A percentile compares a stretch with the other conserved stretches of the same genome.
Evolutionary conservation across 495 filamentous ascomycete species (phyloP).

Genomic region (Penicillium tannophilum): DNA sequence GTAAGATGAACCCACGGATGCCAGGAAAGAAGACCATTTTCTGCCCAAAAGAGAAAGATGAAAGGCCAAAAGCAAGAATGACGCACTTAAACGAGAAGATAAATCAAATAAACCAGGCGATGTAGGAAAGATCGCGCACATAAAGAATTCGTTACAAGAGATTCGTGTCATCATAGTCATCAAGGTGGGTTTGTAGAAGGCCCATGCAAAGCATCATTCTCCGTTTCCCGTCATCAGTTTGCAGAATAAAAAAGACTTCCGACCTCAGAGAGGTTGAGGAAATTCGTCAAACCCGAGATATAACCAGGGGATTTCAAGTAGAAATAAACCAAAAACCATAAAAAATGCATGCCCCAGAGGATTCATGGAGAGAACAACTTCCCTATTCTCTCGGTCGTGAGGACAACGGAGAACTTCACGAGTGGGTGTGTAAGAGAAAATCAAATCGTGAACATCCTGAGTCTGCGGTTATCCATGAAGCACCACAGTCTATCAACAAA

Average conservation of each 20-base stretch:
- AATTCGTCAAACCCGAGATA: slow-evolving; percentile 1
- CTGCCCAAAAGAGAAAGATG: slow-evolving; percentile 15
- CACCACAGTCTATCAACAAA: slow-evolving; percentile 28
- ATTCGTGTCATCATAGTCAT: slow-evolving; percentile 56
- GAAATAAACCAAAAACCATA: slow-evolving; percentile 6
- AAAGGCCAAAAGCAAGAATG: slow-evolving; percentile 9
- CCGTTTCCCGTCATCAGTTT: slow-evolving; percentile 12
- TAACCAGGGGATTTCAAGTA: neutral
- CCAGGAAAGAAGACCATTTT: slow-evolving; percentile 23
- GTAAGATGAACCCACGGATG: slow-evolving; percentile 21
- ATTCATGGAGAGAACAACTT: neutral
- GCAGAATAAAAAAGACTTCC: slow-evolving; percentile 13
- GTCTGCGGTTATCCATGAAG: slow-evolving; percentile 9
- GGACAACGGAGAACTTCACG: neutral
- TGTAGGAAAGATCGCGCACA: slow-evolving; percentile 27
- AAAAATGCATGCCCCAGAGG: slow-evolving; percentile 3
- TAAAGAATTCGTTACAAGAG: slow-evolving; percentile 40
- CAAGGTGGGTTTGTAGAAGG: slow-evolving; percentile 31
- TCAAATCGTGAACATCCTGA: slow-evolving; percentile 10
- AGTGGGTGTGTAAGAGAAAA: slow-evolving; percentile 13
- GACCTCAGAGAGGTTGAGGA: neutral
- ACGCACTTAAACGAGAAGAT: slow-evolving; percentile 4
- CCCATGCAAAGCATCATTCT: slow-evolving; percentile 10
- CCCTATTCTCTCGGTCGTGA: neutral
- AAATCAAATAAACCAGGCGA: slow-evolving; percentile 17